phyloP scores from a whole-genome alignment of 2,329 filamentous ascomycete genomes.

The Botrytis aclada region DNA sequence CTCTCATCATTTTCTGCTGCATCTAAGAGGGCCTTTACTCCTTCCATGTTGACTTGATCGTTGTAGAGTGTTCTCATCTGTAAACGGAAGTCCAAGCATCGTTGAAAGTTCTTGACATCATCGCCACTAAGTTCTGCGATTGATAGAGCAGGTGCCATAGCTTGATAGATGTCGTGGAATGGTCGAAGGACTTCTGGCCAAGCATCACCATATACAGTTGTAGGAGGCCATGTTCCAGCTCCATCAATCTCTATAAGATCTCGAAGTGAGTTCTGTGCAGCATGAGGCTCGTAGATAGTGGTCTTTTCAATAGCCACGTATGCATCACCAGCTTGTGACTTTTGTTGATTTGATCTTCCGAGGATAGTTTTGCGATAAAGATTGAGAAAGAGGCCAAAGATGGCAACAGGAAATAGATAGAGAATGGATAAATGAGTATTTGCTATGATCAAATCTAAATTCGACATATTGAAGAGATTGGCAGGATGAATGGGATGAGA shows the following conservation, averaged over 20 bases:
- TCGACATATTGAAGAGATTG: neutral
- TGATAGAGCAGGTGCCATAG: constrained; percentile 34
- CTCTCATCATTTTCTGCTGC: constrained; percentile 32
- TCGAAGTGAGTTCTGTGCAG: neutral
- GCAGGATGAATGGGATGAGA: neutral
- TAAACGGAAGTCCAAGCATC: constrained; percentile 17
- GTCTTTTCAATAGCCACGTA: neutral
- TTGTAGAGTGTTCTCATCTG: constrained; percentile 12
- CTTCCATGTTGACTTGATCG: constrained; percentile 9
- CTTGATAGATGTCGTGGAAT: constrained; percentile 37
- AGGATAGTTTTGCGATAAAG: neutral
- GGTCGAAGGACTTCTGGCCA: constrained; percentile 37
- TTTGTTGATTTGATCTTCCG: neutral
- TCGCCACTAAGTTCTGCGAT: constrained; percentile 30
- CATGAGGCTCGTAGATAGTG: neutral
- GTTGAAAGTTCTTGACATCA: constrained; percentile 31
- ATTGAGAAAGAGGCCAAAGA: constrained; percentile 1
- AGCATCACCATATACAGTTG: constrained; percentile 24
- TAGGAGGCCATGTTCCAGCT: constrained; percentile 31
- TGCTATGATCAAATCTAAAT: constrained; percentile 2
- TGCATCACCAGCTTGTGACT: neutral
- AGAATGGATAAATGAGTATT: constrained; percentile 3
- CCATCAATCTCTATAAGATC: constrained; percentile 23
- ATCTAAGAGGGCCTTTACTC: constrained; percentile 12
- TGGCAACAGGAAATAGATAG: neutral